A percentile compares a stretch with the other conserved stretches of the same genome.
phyloP scores from a whole-genome alignment of 2,329 filamentous ascomycete species.

The Hypoxylon sp. region DNA sequence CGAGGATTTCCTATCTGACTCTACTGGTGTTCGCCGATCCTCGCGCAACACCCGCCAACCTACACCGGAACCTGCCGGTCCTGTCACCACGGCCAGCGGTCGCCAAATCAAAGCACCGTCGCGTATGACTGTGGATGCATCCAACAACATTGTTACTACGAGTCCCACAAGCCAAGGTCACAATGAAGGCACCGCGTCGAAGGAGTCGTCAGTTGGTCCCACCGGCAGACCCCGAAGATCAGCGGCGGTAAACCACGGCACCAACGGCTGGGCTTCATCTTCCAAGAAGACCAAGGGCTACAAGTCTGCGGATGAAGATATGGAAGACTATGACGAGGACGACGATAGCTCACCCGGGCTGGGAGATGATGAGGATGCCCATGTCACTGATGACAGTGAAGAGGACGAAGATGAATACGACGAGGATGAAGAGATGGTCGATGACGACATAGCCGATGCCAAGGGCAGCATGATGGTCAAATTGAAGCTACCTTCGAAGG shows the following conservation, averaged over 20 bases:
- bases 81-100: conserved; percentile 83
- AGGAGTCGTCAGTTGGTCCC: conserved; percentile 56
- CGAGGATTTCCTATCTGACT: conserved; percentile 76
- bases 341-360: conserved; percentile 80
- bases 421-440: conserved; percentile 66
- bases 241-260: conserved; percentile 61
- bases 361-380: conserved; percentile 77
- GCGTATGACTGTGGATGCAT: conserved; percentile 72
- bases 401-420: conserved; percentile 70
- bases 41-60: conserved; percentile 79
- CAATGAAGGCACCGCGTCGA: conserved; percentile 51
- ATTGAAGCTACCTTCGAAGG: conserved; percentile 63
- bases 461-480: conserved; percentile 78
- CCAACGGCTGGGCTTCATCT: conserved; percentile 60
- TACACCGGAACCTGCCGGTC: conserved; percentile 75
- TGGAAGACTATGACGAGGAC: conserved; percentile 65
- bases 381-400: conserved; percentile 70
- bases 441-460: conserved; percentile 57
- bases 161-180: conserved; percentile 45
- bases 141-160: conserved; percentile 61
- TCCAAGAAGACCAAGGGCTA: conserved; percentile 62
- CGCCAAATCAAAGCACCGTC: conserved; percentile 80
- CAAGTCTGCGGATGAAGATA: conserved; percentile 63
- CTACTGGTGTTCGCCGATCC: conserved; percentile 71
- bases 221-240: conserved; percentile 64